Base-by-base conservation (phyloP, 352 stramenopile species). In the Globisporangium mamillatum region DNA sequence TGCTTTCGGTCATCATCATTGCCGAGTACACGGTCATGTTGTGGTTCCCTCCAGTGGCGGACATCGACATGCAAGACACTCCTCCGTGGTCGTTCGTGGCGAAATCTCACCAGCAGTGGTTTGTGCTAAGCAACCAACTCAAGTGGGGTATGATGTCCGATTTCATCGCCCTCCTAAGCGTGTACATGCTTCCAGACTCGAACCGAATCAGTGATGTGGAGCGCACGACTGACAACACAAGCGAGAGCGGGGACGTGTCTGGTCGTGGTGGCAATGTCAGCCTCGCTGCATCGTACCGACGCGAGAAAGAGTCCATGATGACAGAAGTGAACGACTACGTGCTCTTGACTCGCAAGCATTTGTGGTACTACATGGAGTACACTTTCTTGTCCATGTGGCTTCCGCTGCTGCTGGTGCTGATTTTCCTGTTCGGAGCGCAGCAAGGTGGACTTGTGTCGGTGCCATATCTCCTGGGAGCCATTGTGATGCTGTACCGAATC, bases 141-240 rank as follows among this genome's bases (percentile, higher is more conserved):
- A 90, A 90, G 55, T 96, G 88, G 88, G 84, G 78, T 0, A 60
- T 94, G 12, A 75, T 96, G 60, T 67, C 84, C 7, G 88, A 96
- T 62, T 96, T 94, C 46, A 67, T 93, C 24, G 71, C 78, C 5
- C 73, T 96, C 1, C 56, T 94, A 32, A 83, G 77, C 27, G 73
- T 89, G 4, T 93, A 94, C 59, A 75, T 92, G 63, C 75, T 96
- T 2, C 84, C 86, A 1, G 70, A 84, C 60, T 90, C 86, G 0
- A 75, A 87, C 38, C 73, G 77, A 32, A 60, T 78, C n/a, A 41
- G 61, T 41, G 41, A 64, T 41, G 44, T 56, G 4, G 72, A 70
- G 12, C 57, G 70, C 36, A 61, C 44, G 8, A 61, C 64, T 7
- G 50, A 73, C 16, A 50, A 62, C 10, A 67, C 66, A 9, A 57